These are phyloP conservation scores for Epichloe gansuensis DNA, from an alignment of 2,329 filamentous ascomycete genomes.

Conservation along the genomic window DNA sequence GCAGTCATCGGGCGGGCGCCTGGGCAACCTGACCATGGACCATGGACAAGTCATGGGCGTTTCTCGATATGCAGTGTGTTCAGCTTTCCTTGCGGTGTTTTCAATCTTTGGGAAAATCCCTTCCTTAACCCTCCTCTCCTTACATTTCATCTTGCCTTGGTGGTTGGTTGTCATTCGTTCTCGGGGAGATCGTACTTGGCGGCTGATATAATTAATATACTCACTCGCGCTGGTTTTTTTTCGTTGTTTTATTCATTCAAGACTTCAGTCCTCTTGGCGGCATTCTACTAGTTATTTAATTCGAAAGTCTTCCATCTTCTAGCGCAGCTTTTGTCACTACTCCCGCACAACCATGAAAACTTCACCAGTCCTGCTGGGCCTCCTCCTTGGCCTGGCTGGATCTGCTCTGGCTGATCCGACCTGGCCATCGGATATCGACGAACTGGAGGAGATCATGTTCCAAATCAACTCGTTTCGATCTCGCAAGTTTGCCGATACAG, in stretches of 20 bases:
- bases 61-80: slow-evolving; percentile 1
- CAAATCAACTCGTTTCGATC: slow-evolving; percentile 42
- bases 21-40: background rate
- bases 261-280: background rate
- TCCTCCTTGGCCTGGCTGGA: slow-evolving; percentile 26
- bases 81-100: background rate
- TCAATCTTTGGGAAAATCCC: background rate
- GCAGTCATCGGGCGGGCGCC: background rate
- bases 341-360: slow-evolving; percentile 11
- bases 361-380: slow-evolving; percentile 17
- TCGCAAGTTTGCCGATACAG: slow-evolving; percentile 42
- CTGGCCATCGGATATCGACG: slow-evolving; percentile 48
- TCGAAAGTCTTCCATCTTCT: background rate
- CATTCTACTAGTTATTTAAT: background rate
- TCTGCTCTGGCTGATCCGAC: slow-evolving; percentile 35
- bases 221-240: too few relatives aligned
- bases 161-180: too few relatives aligned
- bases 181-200: too few relatives aligned
- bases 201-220: too few relatives aligned
- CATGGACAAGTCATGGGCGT: background rate
- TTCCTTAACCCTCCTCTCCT: background rate
- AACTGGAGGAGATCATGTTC: slow-evolving; percentile 53
- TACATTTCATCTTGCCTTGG: background rate
- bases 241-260: too few relatives aligned
- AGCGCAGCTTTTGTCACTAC: background rate